Percentiles rank a stretch among this genome's conserved stretches.
phyloP scores from a whole-genome alignment of 345 rosid species.

The Populus deltoides region DNA sequence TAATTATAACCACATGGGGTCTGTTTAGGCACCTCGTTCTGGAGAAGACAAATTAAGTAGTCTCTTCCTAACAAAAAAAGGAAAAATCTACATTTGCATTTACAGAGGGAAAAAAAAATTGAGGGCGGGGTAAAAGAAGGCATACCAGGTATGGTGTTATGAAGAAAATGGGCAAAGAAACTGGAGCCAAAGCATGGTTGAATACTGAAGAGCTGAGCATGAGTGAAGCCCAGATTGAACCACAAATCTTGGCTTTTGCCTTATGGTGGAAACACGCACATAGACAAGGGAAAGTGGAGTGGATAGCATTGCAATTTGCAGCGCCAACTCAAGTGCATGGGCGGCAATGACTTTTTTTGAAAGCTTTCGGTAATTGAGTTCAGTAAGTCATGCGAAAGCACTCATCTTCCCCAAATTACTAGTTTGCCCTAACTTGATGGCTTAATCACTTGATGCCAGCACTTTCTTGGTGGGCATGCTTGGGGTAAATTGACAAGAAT shows the following conservation, averaged over 20 bases:
- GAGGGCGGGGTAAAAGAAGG: neutral
- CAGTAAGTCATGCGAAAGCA: neutral
- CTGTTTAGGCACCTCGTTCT: neutral
- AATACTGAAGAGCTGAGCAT: neutral
- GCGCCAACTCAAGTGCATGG: conserved; percentile 5
- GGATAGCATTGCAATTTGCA: neutral
- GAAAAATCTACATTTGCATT: neutral
- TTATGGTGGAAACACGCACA: neutral
- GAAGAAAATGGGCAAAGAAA: neutral
- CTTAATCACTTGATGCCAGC: neutral
- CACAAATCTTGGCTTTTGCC: neutral
- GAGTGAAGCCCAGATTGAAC: neutral
- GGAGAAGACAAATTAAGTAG: neutral
- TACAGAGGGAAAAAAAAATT: neutral
- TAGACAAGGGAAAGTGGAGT: neutral
- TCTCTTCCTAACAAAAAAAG: neutral
- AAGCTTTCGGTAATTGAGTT: neutral
- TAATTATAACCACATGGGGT: neutral
- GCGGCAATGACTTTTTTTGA: conserved; percentile 3
- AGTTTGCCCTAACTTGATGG: neutral
- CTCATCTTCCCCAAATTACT: neutral
- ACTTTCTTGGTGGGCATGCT: neutral
- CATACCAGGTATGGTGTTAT: neutral
- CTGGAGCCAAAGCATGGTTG: neutral
- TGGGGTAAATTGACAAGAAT: neutral